A percentile compares a stretch with the other conserved stretches of the same genome.
phyloP scores from a whole-genome alignment of 2,329 filamentous ascomycete genomes.

The Calonectria hawksworthii region DNA sequence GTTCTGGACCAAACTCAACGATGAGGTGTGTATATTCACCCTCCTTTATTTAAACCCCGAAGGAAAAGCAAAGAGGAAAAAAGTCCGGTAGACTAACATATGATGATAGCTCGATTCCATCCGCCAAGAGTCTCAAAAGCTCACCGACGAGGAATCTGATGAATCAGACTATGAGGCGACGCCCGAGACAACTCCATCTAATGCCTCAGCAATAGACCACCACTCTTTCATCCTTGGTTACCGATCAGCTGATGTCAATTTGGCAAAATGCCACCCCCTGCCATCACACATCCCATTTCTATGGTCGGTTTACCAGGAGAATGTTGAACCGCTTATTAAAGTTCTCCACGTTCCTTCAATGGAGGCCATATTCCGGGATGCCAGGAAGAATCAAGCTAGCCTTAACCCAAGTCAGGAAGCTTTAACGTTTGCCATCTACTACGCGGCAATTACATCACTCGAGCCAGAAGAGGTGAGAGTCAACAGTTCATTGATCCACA shows the following conservation, averaged over 20 bases:
- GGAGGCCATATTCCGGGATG: constrained; percentile 71
- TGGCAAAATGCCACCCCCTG: constrained; percentile 74
- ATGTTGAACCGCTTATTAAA: constrained; percentile 81
- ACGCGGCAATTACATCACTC: constrained; percentile 69
- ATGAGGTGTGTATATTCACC: constrained; percentile 68
- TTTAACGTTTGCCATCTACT: constrained; percentile 75
- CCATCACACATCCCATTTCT: constrained; percentile 76
- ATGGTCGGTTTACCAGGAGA: constrained; percentile 80
- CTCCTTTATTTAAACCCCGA: neutral
- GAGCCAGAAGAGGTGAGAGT: constrained; percentile 69
- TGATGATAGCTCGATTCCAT: constrained; percentile 54
- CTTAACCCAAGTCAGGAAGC: constrained; percentile 71
- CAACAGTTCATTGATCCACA: neutral
- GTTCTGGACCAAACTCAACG: constrained; percentile 82
- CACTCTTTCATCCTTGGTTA: constrained; percentile 82
- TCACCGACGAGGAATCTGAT: constrained; percentile 60
- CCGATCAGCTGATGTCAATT: constrained; percentile 77
- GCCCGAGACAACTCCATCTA: constrained; percentile 57
- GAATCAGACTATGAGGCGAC: constrained; percentile 75
- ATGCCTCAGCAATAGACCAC: constrained; percentile 63
- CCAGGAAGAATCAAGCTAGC: constrained; percentile 70
- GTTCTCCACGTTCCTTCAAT: constrained; percentile 79
- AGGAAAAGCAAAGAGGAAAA: neutral
- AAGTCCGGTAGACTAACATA: constrained; percentile 18
- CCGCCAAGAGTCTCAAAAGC: constrained; percentile 63